A percentile compares a stretch with the other conserved stretches of the same genome.
These are phyloP conservation scores for Scytalidium lignicola DNA, from an alignment of 2,329 filamentous ascomycete genomes.

Conservation along the genomic window DNA sequence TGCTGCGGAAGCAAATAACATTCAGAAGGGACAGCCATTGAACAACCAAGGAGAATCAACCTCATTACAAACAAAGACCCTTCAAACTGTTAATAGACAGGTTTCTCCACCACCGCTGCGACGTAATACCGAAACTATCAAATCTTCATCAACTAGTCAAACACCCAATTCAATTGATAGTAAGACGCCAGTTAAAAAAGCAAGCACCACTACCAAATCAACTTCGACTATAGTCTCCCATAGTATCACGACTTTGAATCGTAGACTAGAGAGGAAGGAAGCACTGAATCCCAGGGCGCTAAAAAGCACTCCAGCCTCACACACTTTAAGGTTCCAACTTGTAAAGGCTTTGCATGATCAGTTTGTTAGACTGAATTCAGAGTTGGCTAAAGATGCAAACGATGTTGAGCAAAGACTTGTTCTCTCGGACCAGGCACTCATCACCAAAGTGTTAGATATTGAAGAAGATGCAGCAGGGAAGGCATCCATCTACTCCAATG, in stretches of 20 bases:
- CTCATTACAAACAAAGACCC: neutral
- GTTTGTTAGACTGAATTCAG: constrained; percentile 61
- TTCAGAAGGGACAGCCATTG: neutral
- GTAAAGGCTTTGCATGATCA: constrained; percentile 61
- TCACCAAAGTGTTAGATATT: constrained; percentile 65
- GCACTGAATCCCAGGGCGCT: constrained; percentile 64
- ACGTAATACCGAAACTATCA: constrained; percentile 12
- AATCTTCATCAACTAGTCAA: neutral
- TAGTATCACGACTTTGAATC: neutral
- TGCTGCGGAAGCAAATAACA: neutral
- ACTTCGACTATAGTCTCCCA: neutral
- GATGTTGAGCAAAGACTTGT: constrained; percentile 48
- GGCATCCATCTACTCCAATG: constrained; percentile 69
- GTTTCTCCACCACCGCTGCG: constrained; percentile 24
- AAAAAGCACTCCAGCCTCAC: constrained; percentile 49
- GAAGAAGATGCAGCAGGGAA: constrained; percentile 74
- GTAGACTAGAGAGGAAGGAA: constrained; percentile 35
- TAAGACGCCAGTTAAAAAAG: neutral
- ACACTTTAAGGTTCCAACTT: constrained; percentile 51
- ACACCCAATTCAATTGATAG: neutral
- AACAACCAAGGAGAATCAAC: neutral
- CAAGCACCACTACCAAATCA: neutral
- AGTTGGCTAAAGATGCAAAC: constrained; percentile 48
- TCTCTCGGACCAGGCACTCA: constrained; percentile 60
- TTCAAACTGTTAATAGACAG: constrained; percentile 1